phyloP scores from a whole-genome alignment of 345 rosid genomes.

The Gossypium raimondii region DNA sequence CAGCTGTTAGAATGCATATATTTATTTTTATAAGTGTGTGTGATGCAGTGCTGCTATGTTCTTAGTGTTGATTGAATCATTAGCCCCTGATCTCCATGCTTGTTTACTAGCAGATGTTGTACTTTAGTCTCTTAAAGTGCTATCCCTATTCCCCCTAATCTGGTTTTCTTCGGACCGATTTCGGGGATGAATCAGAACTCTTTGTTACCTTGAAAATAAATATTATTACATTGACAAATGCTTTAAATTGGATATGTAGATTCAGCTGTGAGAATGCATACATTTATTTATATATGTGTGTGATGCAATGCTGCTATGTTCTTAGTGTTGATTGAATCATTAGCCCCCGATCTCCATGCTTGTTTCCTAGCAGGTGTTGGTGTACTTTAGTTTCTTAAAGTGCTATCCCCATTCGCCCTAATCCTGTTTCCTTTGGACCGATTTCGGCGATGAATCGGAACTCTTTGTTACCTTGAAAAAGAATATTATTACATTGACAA shows the following conservation, averaged over 20 bases:
- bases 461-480: conserved; percentile 5
- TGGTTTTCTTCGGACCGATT: too few species aligned
- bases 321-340: neutral
- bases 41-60: conserved; percentile 1
- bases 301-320: neutral
- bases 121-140: too few species aligned
- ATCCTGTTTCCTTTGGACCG: neutral
- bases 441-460: neutral
- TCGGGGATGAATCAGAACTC: too few species aligned
- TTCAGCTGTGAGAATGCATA: neutral
- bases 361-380: neutral
- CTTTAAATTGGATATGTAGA: neutral
- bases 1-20: neutral
- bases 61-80: neutral
- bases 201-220: too few species aligned
- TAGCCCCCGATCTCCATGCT: neutral
- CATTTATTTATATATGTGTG: neutral
- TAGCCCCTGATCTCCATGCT: neutral
- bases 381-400: neutral
- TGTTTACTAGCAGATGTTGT: too few species aligned
- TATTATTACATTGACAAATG: too few species aligned
- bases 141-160: too few species aligned
- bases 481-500: conserved; percentile 6
- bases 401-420: neutral
- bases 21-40: too few species aligned